Conservation (phyloP, 2,329 filamentous ascomycete genomes). For the Pestalotiopsis sp. region DNA sequence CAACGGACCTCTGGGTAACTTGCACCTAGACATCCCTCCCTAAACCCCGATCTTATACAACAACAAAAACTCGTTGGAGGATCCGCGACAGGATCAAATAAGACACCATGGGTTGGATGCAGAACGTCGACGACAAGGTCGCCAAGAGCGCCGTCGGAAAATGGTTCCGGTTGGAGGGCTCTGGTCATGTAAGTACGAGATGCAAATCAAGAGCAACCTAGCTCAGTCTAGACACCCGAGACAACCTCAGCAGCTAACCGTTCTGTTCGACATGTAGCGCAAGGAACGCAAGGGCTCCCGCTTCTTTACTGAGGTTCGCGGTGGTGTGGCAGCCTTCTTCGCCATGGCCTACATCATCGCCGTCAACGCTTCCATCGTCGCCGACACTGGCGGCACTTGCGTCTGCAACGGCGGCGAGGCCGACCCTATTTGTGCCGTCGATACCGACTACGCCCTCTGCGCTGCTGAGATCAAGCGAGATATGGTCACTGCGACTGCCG, state of each 20-base stretch:
- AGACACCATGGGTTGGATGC: slow-evolving; percentile 48
- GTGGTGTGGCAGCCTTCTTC: slow-evolving; percentile 74
- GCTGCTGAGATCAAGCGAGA: slow-evolving; percentile 69
- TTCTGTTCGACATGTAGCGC: slow-evolving; percentile 45
- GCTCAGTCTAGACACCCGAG: neutral
- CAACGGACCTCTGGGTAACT: neutral
- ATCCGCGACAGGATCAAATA: neutral
- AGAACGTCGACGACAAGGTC: slow-evolving; percentile 56
- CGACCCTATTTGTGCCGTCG: slow-evolving; percentile 53
- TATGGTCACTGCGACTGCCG: slow-evolving; percentile 81
- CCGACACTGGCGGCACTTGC: slow-evolving; percentile 59
- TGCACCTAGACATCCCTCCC: neutral
- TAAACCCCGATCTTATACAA: neutral
- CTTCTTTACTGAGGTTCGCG: slow-evolving; percentile 84
- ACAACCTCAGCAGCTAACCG: slow-evolving; percentile 10
- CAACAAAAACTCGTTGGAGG: neutral
- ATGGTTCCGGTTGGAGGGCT: slow-evolving; percentile 81
- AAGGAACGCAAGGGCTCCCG: slow-evolving; percentile 72
- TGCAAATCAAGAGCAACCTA: slow-evolving; percentile 19
- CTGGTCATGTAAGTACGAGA: slow-evolving; percentile 68
- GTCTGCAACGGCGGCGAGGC: slow-evolving; percentile 60
- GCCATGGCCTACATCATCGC: slow-evolving; percentile 61
- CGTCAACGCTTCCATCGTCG: slow-evolving; percentile 31
- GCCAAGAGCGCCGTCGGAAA: slow-evolving; percentile 67
- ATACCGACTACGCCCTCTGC: slow-evolving; percentile 67